Conservation (phyloP, 169 alveolate species). For the Ichthyophthirius multifiliis region DNA sequence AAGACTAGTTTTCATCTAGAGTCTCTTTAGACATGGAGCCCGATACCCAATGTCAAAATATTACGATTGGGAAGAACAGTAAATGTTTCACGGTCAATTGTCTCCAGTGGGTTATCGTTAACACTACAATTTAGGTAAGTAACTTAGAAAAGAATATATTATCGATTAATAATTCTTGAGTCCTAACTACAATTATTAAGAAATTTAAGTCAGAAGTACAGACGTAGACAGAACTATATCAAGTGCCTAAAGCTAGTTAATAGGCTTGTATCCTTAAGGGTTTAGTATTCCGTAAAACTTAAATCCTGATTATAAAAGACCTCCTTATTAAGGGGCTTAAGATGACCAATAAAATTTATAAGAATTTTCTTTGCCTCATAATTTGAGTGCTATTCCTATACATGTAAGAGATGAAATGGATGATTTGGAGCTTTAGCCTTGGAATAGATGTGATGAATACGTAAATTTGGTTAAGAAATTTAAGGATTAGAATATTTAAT, state of each 20-base stretch:
- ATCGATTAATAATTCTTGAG: constrained; percentile 10
- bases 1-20: neutral
- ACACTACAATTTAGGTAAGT: neutral
- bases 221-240: constrained; percentile 23
- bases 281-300: neutral
- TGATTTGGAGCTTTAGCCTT: neutral
- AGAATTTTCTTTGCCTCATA: neutral
- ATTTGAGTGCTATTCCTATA: neutral
- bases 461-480: neutral
- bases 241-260: constrained; percentile 34
- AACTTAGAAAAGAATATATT: constrained; percentile 9
- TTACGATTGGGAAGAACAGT: neutral
- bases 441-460: neutral
- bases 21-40: neutral
- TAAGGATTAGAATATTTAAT: neutral
- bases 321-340: neutral
- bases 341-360: neutral
- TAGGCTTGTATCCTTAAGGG: constrained; percentile 37
- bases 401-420: neutral
- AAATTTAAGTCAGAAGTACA: constrained; percentile 35
- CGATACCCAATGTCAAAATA: neutral
- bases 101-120: neutral
- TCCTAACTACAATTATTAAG: constrained; percentile 24
- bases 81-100: neutral
- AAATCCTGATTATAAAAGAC: neutral